A percentile compares a stretch with the other conserved stretches of the same genome.
Evolutionary conservation across 192 early-diverging fungal species (phyloP).

Genomic region (Glomus cerebriforme): DNA sequence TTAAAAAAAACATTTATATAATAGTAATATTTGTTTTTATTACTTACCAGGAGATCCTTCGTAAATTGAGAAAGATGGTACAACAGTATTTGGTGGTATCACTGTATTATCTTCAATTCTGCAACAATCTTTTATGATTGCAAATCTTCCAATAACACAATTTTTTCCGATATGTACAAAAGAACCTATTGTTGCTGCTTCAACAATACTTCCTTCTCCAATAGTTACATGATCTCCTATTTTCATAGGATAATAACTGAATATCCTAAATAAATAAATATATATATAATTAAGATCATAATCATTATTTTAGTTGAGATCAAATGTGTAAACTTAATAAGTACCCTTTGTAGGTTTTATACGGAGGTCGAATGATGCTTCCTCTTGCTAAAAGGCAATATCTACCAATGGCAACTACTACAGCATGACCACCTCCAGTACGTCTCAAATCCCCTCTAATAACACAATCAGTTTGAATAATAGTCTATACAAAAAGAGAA

Average conservation of each 20-base stretch:
- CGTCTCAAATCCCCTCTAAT: constrained; percentile 93
- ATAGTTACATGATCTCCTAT: constrained; percentile 92
- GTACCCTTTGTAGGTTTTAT: constrained; percentile 90
- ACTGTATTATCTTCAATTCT: constrained; percentile 89
- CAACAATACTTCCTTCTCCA: constrained; percentile 85
- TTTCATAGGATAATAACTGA: constrained; percentile 97
- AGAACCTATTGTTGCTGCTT: constrained; percentile 90
- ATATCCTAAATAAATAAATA: constrained; percentile 55
- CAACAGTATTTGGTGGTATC: constrained; percentile 86
- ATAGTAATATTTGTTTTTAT: no score
- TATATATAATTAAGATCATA: not conserved
- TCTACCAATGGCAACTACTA: constrained; percentile 87
- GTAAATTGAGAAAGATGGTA: constrained; percentile 92
- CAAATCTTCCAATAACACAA: constrained; percentile 92
- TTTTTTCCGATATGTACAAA: constrained; percentile 91
- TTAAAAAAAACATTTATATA: no score
- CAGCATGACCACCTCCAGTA: constrained; percentile 82
- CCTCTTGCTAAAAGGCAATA: constrained; percentile 81
- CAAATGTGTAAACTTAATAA: not conserved
- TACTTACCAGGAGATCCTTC: constrained; percentile 74
- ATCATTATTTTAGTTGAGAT: not conserved
- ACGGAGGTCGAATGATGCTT: constrained; percentile 89
- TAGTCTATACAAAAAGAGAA: constrained; percentile 60
- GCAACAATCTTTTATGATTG: constrained; percentile 94
- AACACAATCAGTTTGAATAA: constrained; percentile 88